A percentile compares a stretch with the other conserved stretches of the same genome.
phyloP scores from a whole-genome alignment of 2,329 filamentous ascomycete species.

The Curvularia spicifera region DNA sequence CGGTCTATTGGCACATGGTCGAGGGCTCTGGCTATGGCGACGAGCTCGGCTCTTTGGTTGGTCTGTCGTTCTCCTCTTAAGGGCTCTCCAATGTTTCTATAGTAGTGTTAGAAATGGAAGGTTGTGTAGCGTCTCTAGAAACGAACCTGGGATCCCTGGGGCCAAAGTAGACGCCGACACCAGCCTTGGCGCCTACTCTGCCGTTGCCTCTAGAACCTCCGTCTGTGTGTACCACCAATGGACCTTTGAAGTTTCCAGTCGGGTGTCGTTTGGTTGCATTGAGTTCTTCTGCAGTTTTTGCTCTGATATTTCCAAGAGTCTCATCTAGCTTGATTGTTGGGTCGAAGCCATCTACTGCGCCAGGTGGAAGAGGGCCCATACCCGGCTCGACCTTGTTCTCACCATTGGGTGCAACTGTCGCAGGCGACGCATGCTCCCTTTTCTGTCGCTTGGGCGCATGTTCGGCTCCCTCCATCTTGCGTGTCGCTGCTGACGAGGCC shows the following conservation, averaged over 20 bases:
- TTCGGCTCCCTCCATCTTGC: constrained; percentile 24
- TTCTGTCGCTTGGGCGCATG: constrained; percentile 49
- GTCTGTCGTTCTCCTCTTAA: constrained; percentile 79
- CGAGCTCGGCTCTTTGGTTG: constrained; percentile 95
- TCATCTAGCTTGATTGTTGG: constrained; percentile 62
- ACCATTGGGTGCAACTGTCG: constrained; percentile 18
- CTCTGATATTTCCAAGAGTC: constrained; percentile 60
- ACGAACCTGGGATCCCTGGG: constrained; percentile 62
- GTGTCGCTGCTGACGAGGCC: constrained; percentile 29
- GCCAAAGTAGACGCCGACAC: constrained; percentile 70
- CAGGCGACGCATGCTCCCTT: constrained; percentile 34
- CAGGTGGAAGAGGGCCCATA: constrained; percentile 61
- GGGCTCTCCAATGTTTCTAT: constrained; percentile 75
- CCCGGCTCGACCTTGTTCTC: constrained; percentile 54
- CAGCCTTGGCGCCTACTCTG: constrained; percentile 60
- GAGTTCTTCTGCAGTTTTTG: constrained; percentile 60
- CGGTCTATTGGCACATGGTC: constrained; percentile 73
- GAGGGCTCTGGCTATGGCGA: constrained; percentile 82
- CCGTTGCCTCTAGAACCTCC: constrained; percentile 68
- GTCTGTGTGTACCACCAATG: constrained; percentile 68
- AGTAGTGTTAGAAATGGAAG: constrained; percentile 8
- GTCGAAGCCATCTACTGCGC: constrained; percentile 68
- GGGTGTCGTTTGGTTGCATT: constrained; percentile 56
- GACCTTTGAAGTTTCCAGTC: constrained; percentile 53
- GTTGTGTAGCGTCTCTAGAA: not conserved